Evolutionary conservation across 495 filamentous ascomycete genomes (phyloP), one percentile per base, ranked within the genome.

Genomic region (Xylaria grammica): DNA sequence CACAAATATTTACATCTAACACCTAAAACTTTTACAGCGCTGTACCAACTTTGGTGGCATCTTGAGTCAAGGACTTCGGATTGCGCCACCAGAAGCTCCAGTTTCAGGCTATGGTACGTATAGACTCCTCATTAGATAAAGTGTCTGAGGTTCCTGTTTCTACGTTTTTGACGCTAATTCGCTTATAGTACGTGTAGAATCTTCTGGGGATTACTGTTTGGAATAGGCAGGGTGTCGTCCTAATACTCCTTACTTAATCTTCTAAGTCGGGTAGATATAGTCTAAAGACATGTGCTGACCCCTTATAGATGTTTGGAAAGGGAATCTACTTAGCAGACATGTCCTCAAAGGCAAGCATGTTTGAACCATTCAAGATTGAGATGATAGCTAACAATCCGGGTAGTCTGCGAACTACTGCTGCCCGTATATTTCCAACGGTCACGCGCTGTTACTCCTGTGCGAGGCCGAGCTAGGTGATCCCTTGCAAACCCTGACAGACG

Each of bases 241-340:
- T 40, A 24, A 59, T 48, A 36, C 19, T n/a, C 5, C n/a, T 59
- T 46, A 34, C 58, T 42, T 34, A 17, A 27, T 27, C 24, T 24
- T 19, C 27, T 11, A 27, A 29, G 10, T 20, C 2, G 8, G 27
- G 22, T 20, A 30, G 17, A 3, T 9, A n/a, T 38, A 13, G 17
- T 17, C 22, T 9, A 29, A 50, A 34, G 30, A 17, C 19, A 60
- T 13, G 22, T 52, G 46, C 58, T 61, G 44, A 61, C 58, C n/a
- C 1, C 10, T 20, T 48, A 49, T 53, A 61, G 71, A 81, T 83
- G 81, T 96, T 95, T 66, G 92, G 90, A 66, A 94, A 95, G 72
- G 93, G 93, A n/a, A 87, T 96, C 46, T 96, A 97, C 72, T 81
- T 96, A 1, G 92, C 93, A 13, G 93, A 97, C 69, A 90, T 91